Evolutionary conservation across 331 rosid species (phyloP).

Genomic region (Erythrophleum ivorense): DNA sequence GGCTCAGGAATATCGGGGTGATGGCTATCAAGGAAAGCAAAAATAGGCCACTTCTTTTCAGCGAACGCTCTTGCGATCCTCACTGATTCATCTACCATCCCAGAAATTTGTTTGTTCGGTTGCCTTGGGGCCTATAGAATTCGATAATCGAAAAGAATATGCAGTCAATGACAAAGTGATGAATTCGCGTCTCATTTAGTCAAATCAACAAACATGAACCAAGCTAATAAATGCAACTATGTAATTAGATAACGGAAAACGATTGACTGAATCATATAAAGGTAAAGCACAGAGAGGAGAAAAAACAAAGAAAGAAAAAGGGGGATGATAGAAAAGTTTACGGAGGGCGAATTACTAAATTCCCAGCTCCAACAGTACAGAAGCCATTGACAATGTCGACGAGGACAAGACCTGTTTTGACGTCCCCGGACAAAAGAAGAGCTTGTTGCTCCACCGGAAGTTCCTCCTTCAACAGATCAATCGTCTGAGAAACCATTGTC

Average conservation of each 20-base stretch:
- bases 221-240: background rate
- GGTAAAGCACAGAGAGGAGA: too few relatives aligned
- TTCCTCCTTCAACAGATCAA: constrained; percentile 63
- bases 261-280: background rate
- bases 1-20: constrained; percentile 79
- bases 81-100: constrained; percentile 72
- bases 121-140: constrained; percentile 72
- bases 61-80: constrained; percentile 63
- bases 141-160: background rate
- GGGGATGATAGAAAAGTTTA: background rate
- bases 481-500: constrained; percentile 53
- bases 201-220: background rate
- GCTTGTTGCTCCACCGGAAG: constrained; percentile 70
- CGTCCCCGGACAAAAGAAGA: constrained; percentile 52
- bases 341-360: constrained; percentile 50
- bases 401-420: constrained; percentile 81
- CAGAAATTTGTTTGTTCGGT: constrained; percentile 58
- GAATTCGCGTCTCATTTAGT: background rate
- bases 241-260: background rate
- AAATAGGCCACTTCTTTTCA: constrained; percentile 83
- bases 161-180: background rate
- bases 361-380: constrained; percentile 93
- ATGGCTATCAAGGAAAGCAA: constrained; percentile 78
- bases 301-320: too few relatives aligned
- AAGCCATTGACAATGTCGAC: constrained; percentile 90